Evolutionary conservation across 1,139 yeast species (phyloP).

Genomic region (Suhomyces wounanorum): DNA sequence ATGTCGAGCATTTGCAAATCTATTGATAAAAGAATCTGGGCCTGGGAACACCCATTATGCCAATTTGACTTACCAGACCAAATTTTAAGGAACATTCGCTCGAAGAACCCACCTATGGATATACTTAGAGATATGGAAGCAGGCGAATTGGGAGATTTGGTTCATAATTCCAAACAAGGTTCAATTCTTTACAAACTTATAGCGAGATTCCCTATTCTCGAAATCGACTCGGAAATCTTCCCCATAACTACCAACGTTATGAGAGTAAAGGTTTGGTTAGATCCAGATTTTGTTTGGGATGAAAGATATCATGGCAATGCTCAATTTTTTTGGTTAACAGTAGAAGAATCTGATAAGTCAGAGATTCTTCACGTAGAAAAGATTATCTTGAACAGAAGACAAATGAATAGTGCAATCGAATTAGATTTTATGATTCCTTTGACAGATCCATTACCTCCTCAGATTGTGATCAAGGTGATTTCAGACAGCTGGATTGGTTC

Average conservation of each 20-base stretch:
- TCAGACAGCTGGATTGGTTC: slow-evolving; percentile 93
- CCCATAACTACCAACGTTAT: slow-evolving; percentile 89
- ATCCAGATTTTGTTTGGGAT: slow-evolving; percentile 87
- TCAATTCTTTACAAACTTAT: slow-evolving; percentile 57
- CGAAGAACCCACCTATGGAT: slow-evolving; percentile 69
- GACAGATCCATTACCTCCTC: slow-evolving; percentile 85
- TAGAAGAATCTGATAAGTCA: slow-evolving; percentile 79
- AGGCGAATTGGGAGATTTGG: slow-evolving; percentile 83
- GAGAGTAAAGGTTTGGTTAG: slow-evolving; percentile 70
- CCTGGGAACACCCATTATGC: slow-evolving; percentile 84
- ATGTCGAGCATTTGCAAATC: slow-evolving; percentile 83
- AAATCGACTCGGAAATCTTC: slow-evolving; percentile 78
- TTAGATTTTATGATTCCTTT: slow-evolving; percentile 93
- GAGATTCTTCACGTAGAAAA: slow-evolving; percentile 82
- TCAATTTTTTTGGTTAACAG: slow-evolving; percentile 89
- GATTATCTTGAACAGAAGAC: slow-evolving; percentile 64
- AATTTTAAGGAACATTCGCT: slow-evolving; percentile 61
- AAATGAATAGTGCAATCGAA: slow-evolving; percentile 61
- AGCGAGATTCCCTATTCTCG: slow-evolving; percentile 72
- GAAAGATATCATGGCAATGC: slow-evolving; percentile 76
- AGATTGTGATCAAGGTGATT: slow-evolving; percentile 72
- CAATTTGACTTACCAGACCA: slow-evolving; percentile 82
- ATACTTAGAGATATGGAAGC: slow-evolving; percentile 71
- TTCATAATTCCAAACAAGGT: slow-evolving; percentile 81
- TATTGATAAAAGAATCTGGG: slow-evolving; percentile 83